Percentiles rank a stretch among this genome's conserved stretches.
Conservation (phyloP, 768 basidiomycete species). For the Punctularia strigosozonata region DNA sequence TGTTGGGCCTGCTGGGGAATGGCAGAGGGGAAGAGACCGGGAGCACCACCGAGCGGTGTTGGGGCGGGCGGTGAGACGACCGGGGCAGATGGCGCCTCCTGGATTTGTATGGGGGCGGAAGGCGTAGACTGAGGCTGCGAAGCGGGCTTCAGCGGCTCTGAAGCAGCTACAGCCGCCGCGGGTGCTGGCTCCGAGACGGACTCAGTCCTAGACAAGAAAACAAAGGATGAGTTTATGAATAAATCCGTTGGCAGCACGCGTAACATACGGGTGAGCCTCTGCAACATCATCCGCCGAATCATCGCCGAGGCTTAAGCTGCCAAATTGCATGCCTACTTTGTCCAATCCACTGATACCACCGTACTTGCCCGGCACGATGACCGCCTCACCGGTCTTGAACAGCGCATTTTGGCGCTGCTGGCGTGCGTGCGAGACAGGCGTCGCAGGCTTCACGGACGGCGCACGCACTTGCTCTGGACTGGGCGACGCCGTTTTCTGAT, state of each 20-base stretch:
- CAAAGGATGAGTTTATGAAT: slow-evolving; percentile 5
- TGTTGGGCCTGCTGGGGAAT: slow-evolving; percentile 16
- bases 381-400: slow-evolving; percentile 58
- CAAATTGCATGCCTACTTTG: slow-evolving; percentile 86
- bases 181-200: slow-evolving; percentile 23
- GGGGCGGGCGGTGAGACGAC: slow-evolving; percentile 7
- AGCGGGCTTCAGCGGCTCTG: slow-evolving; percentile 17
- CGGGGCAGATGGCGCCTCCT: slow-evolving; percentile 24
- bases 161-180: slow-evolving; percentile 14
- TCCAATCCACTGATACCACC: no score
- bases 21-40: slow-evolving; percentile 7
- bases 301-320: slow-evolving; percentile 67
- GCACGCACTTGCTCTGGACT: slow-evolving; percentile 5
- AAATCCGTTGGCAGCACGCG: not conserved
- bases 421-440: slow-evolving; percentile 38
- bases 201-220: slow-evolving; percentile 17
- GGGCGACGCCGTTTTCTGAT: slow-evolving; percentile 14
- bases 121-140: slow-evolving; percentile 16
- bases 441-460: slow-evolving; percentile 20
- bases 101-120: slow-evolving; percentile 19
- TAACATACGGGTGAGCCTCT: slow-evolving; percentile 14
- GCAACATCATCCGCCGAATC: slow-evolving; percentile 42
- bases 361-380: slow-evolving; percentile 27
- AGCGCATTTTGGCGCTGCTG: slow-evolving; percentile 48
- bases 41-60: not conserved